Evolutionary conservation across 495 filamentous ascomycete genomes (phyloP).

Genomic region (Penicillium turbatum): DNA sequence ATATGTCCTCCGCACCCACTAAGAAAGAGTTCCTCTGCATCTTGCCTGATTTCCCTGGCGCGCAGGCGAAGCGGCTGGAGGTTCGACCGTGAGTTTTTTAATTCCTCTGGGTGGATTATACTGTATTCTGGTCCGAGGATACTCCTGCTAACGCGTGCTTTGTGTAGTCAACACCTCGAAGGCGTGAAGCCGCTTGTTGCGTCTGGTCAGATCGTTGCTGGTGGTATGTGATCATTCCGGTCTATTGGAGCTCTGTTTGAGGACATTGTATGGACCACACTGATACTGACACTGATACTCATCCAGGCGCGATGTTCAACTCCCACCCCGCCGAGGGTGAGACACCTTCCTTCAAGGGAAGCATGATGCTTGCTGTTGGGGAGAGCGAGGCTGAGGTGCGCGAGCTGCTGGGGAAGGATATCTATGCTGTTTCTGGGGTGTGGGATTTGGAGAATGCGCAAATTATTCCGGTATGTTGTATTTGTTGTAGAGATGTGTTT

Average conservation of each 20-base stretch:
- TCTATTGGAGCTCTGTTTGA: too few relatives aligned
- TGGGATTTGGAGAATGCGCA: constrained; percentile 80
- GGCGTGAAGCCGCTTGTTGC: constrained; percentile 33
- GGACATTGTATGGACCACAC: neutral
- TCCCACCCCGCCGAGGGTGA: constrained; percentile 60
- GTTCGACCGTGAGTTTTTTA: constrained; percentile 59
- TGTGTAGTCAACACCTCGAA: constrained; percentile 30
- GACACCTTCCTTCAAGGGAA: constrained; percentile 62
- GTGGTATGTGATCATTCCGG: constrained; percentile 32
- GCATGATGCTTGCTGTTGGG: constrained; percentile 59
- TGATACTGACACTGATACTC: too few relatives aligned
- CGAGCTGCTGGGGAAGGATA: constrained; percentile 62
- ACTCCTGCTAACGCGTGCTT: neutral
- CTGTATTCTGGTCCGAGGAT: too few relatives aligned
- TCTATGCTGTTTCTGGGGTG: constrained; percentile 65
- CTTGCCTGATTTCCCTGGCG: constrained; percentile 68
- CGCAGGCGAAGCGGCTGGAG: constrained; percentile 62
- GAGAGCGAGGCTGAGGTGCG: constrained; percentile 65
- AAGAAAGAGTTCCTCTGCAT: constrained; percentile 84
- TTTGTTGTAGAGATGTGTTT: neutral
- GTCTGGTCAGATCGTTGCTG: constrained; percentile 32
- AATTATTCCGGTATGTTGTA: constrained; percentile 42
- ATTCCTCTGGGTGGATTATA: neutral
- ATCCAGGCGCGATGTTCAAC: constrained; percentile 66
- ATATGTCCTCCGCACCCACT: constrained; percentile 33